Base-by-base conservation (phyloP, 441 rosid genomes). In the Arabidopsis lyrata region DNA sequence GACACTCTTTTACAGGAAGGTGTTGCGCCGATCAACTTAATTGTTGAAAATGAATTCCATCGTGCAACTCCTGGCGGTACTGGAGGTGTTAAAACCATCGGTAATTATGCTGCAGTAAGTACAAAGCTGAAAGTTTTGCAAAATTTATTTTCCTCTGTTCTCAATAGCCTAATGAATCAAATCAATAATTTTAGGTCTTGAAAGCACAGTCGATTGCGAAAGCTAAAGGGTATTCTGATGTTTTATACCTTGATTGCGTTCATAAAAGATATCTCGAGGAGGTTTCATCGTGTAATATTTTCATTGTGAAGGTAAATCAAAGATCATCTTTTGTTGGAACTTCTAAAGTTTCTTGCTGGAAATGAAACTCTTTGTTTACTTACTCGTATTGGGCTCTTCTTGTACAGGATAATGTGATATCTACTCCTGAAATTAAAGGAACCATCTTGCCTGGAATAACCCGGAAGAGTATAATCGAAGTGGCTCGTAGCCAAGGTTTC, bases 241-340 rank as follows among this genome's bases (percentile, higher is more conserved):
- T 95, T 66, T 86, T 95, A 38, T 95, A 92, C 79, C 92, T 95
- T 65, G 99, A 95, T 77, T 92, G 97, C 79, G 82, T 89, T 67
- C 83, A 88, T 77, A 95, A 87, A 74, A 84, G 82, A 79, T 92
- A 81, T 77, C 78, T 95, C 52, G 97, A 92, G 64, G 97, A 90
- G 86, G 97, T 95, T 70, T 95, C 97, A 2, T 90, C 96, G 24
- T 95, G 99, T 90, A 95, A 95, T 77, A 89, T 92, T 74, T 95
- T 95, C 71, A 76, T 95, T 75, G 97, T 89, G 57, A 95, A 95
- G 99, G 98, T 95, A 87, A 20, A 15, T 15, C 2, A 63, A 20
- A 58, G 3, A 4, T 55, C 20, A 15, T 61, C 35, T 31, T 39
- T 11, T 60, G 18, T 22, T 60, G 65, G n/a, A 60, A 39, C 49